A percentile compares a stretch with the other conserved stretches of the same genome.
These are phyloP conservation scores for Didymella lethalis DNA, from an alignment of 2,329 filamentous ascomycete genomes.

Conservation along the genomic window DNA sequence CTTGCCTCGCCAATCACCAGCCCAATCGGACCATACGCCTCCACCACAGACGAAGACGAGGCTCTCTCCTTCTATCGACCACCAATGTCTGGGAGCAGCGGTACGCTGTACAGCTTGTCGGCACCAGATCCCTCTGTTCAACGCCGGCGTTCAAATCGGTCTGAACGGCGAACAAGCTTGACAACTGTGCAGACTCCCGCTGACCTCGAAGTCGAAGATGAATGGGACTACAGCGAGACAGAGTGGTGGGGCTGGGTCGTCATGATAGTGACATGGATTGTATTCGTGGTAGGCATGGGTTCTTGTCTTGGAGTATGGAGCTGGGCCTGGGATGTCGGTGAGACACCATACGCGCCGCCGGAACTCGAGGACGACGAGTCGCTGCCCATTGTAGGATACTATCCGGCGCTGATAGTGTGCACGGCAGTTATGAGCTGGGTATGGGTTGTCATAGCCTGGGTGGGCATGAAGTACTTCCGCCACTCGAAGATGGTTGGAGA, in stretches of 20 bases:
- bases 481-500: conserved; percentile 88
- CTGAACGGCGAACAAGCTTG: conserved; percentile 35
- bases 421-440: conserved; percentile 99
- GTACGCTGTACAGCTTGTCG: conserved; percentile 49
- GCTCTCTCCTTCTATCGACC: conserved; percentile 66
- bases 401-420: conserved; percentile 90
- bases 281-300: conserved; percentile 96
- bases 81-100: conserved; percentile 51
- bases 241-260: conserved; percentile 99
- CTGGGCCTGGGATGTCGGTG: conserved; percentile 99
- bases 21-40: conserved; percentile 68
- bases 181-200: conserved; percentile 35
- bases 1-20: conserved; percentile 55
- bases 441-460: conserved; percentile 97
- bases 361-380: conserved; percentile 96
- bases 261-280: conserved; percentile 87
- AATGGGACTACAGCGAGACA: conserved; percentile 93
- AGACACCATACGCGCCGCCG: conserved; percentile 92
- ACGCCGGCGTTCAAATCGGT: conserved; percentile 44
- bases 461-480: conserved; percentile 99
- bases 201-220: conserved; percentile 54
- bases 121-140: conserved; percentile 32
- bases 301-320: conserved; percentile 95
- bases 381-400: conserved; percentile 94
- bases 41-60: conserved; percentile 87